Percentiles rank a stretch among this genome's conserved stretches.
These are phyloP conservation scores for Diaporthe ilicicola DNA, from an alignment of 2,329 filamentous ascomycete genomes.

Conservation along the genomic window DNA sequence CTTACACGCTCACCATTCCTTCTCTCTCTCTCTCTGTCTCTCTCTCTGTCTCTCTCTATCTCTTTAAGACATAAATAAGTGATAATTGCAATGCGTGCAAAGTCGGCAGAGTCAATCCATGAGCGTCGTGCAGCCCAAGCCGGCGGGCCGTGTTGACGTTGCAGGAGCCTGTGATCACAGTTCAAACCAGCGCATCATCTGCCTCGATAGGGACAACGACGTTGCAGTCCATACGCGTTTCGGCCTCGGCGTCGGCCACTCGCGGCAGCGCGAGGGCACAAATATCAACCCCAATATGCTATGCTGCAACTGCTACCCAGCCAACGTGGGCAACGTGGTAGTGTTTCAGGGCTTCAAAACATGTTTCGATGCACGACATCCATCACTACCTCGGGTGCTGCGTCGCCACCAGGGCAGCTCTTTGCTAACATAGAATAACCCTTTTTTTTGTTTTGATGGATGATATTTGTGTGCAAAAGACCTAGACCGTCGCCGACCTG, in stretches of 20 bases:
- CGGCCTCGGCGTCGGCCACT: background rate
- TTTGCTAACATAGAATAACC: background rate
- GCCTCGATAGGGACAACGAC: background rate
- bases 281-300: background rate
- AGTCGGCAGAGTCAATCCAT: too few species aligned
- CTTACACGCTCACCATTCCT: too few species aligned
- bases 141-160: background rate
- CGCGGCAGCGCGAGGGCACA: background rate
- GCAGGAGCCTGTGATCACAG: background rate
- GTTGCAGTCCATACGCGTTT: background rate
- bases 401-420: background rate
- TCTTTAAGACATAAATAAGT: too few species aligned
- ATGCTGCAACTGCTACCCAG: background rate
- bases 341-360: slow-evolving; percentile 21
- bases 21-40: too few species aligned
- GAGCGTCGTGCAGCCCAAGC: background rate
- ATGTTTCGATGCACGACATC: slow-evolving; percentile 13
- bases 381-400: background rate
- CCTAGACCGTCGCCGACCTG: background rate
- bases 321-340: background rate
- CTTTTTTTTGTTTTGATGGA: too few species aligned
- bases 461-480: background rate
- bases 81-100: background rate
- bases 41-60: too few species aligned
- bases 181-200: background rate